Conservation (phyloP, 768 basidiomycete genomes). For the Amanita exitialis region DNA sequence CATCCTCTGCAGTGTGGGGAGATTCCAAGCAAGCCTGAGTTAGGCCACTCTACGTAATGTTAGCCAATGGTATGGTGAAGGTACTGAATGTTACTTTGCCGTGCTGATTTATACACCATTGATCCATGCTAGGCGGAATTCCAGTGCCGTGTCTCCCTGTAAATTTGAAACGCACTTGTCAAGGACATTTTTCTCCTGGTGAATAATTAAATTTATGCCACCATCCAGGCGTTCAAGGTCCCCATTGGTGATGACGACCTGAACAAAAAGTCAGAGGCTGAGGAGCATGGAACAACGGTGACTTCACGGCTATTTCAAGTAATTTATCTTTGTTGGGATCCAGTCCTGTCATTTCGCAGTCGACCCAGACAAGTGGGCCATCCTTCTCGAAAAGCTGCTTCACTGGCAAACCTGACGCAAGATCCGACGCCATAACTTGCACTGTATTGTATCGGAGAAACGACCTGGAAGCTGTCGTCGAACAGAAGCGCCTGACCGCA, state of each 20-base stretch:
- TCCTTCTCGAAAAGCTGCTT: constrained; percentile 35
- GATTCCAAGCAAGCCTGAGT: constrained; percentile 74
- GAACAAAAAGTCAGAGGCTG: not conserved
- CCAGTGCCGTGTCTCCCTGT: not conserved
- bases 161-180: constrained; percentile 44
- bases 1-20: constrained; percentile 48
- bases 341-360: constrained; percentile 85
- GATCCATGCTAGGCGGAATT: constrained; percentile 53
- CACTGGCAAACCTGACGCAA: not conserved
- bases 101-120: constrained; percentile 84
- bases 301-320: constrained; percentile 66
- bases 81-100: constrained; percentile 40
- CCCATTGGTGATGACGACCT: constrained; percentile 86
- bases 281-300: not conserved
- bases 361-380: constrained; percentile 74
- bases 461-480: not conserved
- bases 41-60: constrained; percentile 55
- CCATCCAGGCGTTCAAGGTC: constrained; percentile 72
- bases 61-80: not conserved
- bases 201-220: constrained; percentile 70
- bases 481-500: not conserved
- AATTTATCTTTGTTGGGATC: constrained; percentile 57
- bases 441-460: not conserved
- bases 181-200: constrained; percentile 55
- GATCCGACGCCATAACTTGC: not conserved